Evolutionary conservation across 768 basidiomycete species (phyloP), one percentile per base, ranked within the genome.

Genomic region (Leccinum uliginosum): DNA sequence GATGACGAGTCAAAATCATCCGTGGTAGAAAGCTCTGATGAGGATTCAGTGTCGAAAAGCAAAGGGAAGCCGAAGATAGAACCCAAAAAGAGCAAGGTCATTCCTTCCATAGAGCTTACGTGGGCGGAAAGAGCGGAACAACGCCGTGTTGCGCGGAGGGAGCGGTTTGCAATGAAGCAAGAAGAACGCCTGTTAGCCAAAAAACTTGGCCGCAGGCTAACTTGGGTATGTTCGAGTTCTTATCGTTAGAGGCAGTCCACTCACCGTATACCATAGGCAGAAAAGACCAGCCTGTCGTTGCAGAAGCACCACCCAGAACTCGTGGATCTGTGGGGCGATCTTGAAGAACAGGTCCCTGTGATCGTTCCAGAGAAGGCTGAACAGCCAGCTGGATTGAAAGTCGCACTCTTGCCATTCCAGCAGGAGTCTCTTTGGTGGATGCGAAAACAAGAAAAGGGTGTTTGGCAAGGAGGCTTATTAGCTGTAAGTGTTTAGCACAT

Each of bases 371-470:
- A 81, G 51, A 82, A 83, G 64, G 89, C 87, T 48, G 81, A 82
- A 27, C 94, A 95, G 56, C 95, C 97, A 2, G 75, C 74, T 2
- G 85, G 85, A n/a, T 75, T 98, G 58, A 96, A 93, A 69, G 80
- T 91, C 50, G 84, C 81, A 0, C 80, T 99, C 4, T 76, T 99
- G 34, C 96, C 95, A 1, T 99, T 98, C 81, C 97, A 99, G 71
- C 84, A 83, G 52, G 97, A 99, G 74, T 93, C 91, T 73, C 76
- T 99, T 60, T 87, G 78, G 65, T 99, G 97, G 97, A 96, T 99
- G 93, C 82, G 84, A 62, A 80, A 91, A 66, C 97, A 98, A 75
- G 97, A 99, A 70, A 76, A 85, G 53, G 81, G 89, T 7, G 73
- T 84, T 2, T 98, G 95, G 91, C 76, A 79, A 49, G 97, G 96